These are phyloP conservation scores for Haplographium delicatum DNA, from an alignment of 495 filamentous ascomycete genomes.

Conservation along the genomic window DNA sequence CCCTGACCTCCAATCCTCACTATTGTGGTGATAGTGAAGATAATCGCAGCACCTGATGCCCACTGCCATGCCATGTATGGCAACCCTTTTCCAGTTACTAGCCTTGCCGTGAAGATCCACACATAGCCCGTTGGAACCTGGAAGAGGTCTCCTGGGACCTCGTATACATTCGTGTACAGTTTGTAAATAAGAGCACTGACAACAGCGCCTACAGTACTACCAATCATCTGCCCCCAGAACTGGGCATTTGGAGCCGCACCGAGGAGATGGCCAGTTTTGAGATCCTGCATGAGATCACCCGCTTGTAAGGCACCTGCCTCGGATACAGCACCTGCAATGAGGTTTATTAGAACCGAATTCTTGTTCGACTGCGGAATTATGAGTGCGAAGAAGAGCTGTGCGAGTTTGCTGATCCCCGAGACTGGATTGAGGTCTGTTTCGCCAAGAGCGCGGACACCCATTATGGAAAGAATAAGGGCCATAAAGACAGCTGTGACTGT, in stretches of 20 bases:
- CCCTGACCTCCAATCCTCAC: slow-evolving; percentile 52
- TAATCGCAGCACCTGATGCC: slow-evolving; percentile 59
- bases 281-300: slow-evolving; percentile 96
- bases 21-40: slow-evolving; percentile 66
- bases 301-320: slow-evolving; percentile 90
- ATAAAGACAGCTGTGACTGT: slow-evolving; percentile 81
- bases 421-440: slow-evolving; percentile 98
- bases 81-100: slow-evolving; percentile 90
- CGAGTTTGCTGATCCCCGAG: slow-evolving; percentile 92
- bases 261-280: slow-evolving; percentile 93
- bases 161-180: slow-evolving; percentile 85
- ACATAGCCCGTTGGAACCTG: slow-evolving; percentile 92
- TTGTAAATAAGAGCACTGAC: slow-evolving; percentile 84
- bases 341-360: slow-evolving; percentile 84
- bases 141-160: slow-evolving; percentile 81
- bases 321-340: slow-evolving; percentile 87
- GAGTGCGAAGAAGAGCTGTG: slow-evolving; percentile 89
- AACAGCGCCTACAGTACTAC: slow-evolving; percentile 80
- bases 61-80: slow-evolving; percentile 76
- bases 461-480: slow-evolving; percentile 83
- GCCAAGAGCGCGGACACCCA: slow-evolving; percentile 91
- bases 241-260: slow-evolving; percentile 91
- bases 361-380: slow-evolving; percentile 72
- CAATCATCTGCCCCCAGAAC: slow-evolving; percentile 94
- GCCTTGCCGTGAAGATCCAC: slow-evolving; percentile 92